Evolutionary conservation across 148 eudicot species (phyloP).

Genomic region (Rhododendron ferrugineum): DNA sequence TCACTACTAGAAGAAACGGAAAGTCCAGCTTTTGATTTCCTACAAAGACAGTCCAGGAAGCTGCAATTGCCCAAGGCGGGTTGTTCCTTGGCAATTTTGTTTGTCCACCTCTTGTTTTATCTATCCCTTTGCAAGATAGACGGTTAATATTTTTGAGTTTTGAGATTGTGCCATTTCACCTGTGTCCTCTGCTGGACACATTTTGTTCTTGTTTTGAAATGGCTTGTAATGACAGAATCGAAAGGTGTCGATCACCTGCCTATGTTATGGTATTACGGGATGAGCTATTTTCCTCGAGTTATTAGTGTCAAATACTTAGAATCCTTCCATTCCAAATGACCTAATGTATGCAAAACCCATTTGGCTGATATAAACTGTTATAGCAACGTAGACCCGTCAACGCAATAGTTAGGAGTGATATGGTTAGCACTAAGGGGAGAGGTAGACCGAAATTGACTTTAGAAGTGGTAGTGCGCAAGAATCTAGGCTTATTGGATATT

Average conservation of each 20-base stretch:
- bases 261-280: not conserved
- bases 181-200: no score
- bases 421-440: no score
- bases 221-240: not conserved
- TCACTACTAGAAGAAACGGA: constrained; percentile 41
- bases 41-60: not conserved
- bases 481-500: no score
- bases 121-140: not conserved
- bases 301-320: not conserved
- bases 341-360: not conserved
- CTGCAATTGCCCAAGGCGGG: not conserved
- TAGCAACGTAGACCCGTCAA: no score
- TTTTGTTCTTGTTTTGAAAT: not conserved
- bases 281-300: not conserved
- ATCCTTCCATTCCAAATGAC: not conserved
- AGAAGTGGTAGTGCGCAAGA: no score
- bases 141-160: not conserved
- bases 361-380: not conserved
- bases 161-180: not conserved
- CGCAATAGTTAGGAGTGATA: no score
- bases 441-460: no score
- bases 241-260: not conserved
- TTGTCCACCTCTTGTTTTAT: not conserved
- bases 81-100: not conserved
- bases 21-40: constrained; percentile 40